Conservation (phyloP, 1,139 yeast genomes). For the Schizosaccharomyces versatilis region DNA sequence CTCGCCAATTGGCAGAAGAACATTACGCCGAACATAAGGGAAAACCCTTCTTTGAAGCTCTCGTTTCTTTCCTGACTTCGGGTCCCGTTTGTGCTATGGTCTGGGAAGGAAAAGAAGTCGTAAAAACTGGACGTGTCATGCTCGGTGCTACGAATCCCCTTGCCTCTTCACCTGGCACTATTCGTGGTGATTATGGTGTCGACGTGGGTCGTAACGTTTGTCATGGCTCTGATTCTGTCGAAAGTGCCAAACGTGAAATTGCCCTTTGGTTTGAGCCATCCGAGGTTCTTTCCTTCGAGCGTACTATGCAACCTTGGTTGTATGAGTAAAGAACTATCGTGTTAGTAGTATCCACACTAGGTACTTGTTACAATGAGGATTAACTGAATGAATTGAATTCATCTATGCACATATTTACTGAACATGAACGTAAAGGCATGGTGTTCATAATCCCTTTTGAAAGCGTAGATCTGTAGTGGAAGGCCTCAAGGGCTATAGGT, state of each 20-base stretch:
- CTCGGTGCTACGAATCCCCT: slow-evolving; percentile 99
- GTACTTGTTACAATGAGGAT: no score
- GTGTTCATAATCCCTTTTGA: no score
- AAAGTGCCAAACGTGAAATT: slow-evolving; percentile 89
- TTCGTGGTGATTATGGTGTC: slow-evolving; percentile 72
- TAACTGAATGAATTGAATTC: no score
- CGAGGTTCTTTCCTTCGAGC: slow-evolving; percentile 53
- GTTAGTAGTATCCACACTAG: no score
- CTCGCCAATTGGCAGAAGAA: slow-evolving; percentile 68
- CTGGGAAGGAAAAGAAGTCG: slow-evolving; percentile 99
- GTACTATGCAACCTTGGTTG: not conserved
- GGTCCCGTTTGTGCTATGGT: slow-evolving; percentile 98
- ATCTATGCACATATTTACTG: no score
- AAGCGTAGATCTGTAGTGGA: not conserved
- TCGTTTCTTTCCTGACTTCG: slow-evolving; percentile 87
- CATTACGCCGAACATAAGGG: slow-evolving; percentile 89
- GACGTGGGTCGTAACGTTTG: slow-evolving; percentile 98
- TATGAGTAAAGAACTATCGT: not conserved
- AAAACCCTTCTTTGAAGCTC: slow-evolving; percentile 87
- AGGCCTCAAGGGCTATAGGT: not conserved
- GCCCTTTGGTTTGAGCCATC: slow-evolving; percentile 95
- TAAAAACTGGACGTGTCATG: slow-evolving; percentile 88
- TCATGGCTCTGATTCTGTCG: slow-evolving; percentile 99
- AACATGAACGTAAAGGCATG: no score
- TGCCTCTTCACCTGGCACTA: slow-evolving; percentile 94